A percentile compares a stretch with the other conserved stretches of the same genome.
Conservation (phyloP, 495 filamentous ascomycete species). For the Bacidia gigantensis region DNA sequence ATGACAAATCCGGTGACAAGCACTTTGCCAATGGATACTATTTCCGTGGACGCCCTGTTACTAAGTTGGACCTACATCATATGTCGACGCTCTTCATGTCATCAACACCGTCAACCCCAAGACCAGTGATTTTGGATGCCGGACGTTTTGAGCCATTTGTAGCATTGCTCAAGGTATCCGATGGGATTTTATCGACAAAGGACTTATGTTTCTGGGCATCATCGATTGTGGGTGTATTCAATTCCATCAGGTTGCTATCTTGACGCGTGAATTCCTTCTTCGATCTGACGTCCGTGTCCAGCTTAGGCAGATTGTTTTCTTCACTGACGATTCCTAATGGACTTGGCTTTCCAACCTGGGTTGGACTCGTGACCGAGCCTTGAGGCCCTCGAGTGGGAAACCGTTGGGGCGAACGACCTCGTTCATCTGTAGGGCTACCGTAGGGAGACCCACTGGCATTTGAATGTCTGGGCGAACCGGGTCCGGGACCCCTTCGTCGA, state of each 20-base stretch:
- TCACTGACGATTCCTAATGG: constrained; percentile 41
- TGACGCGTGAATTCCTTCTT: constrained; percentile 21
- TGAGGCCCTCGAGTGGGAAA: constrained; percentile 33
- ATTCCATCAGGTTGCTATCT: constrained; percentile 33
- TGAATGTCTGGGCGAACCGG: constrained; percentile 18
- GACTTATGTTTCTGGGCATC: constrained; percentile 6
- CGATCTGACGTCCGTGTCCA: constrained; percentile 23
- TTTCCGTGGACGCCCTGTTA: background rate
- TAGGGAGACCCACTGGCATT: constrained; percentile 33
- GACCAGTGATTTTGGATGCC: constrained; percentile 19
- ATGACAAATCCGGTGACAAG: background rate
- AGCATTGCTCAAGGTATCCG: constrained; percentile 9
- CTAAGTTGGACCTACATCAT: constrained; percentile 17
- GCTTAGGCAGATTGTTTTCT: constrained; percentile 30
- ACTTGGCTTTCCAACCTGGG: constrained; percentile 36
- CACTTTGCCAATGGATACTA: background rate
- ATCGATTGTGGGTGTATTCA: constrained; percentile 25
- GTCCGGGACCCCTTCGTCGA: constrained; percentile 33
- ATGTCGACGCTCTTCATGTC: constrained; percentile 47
- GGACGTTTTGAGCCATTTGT: constrained; percentile 15
- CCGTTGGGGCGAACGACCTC: constrained; percentile 40
- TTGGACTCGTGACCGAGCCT: constrained; percentile 29
- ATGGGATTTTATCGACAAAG: constrained; percentile 4
- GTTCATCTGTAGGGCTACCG: constrained; percentile 37
- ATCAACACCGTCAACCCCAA: constrained; percentile 23